phyloP scores from a whole-genome alignment of 805 yeast genomes.

The Debaryomyces hansenii region DNA sequence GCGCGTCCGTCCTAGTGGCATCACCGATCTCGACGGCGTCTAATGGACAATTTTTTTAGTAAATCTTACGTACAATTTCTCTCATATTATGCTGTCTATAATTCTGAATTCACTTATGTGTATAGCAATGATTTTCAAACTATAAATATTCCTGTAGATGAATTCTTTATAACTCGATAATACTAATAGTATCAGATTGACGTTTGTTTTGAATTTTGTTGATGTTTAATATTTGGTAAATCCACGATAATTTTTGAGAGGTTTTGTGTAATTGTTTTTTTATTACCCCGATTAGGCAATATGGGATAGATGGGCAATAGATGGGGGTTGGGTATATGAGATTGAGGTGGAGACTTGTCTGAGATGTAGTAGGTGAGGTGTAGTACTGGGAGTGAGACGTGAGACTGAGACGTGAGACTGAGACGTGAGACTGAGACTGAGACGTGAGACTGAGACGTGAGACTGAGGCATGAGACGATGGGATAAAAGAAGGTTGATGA shows the following conservation, averaged over 20 bases:
- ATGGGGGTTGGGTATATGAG: too few species aligned
- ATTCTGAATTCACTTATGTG: neutral
- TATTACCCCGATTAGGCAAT: slow-evolving; percentile 3
- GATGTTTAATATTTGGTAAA: neutral
- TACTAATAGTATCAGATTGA: neutral
- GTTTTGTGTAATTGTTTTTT: neutral
- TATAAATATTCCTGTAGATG: neutral
- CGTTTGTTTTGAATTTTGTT: slow-evolving; percentile 3
- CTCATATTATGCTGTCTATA: slow-evolving; percentile 14
- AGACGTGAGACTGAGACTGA: too few species aligned
- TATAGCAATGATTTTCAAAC: neutral
- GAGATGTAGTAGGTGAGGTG: too few species aligned
- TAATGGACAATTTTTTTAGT: neutral
- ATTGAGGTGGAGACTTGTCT: too few species aligned
- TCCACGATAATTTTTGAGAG: neutral
- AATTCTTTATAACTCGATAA: neutral
- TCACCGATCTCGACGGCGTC: neutral
- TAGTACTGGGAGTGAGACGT: too few species aligned
- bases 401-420: too few species aligned
- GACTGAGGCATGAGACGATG: too few species aligned
- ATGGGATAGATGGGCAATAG: too few species aligned
- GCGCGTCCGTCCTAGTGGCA: slow-evolving; percentile 3
- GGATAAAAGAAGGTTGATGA: too few species aligned
- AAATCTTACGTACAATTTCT: slow-evolving; percentile 21
- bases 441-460: too few species aligned